Evolutionary conservation across 2,329 filamentous ascomycete genomes (phyloP).

Genomic region (Phialocephala sp.): DNA sequence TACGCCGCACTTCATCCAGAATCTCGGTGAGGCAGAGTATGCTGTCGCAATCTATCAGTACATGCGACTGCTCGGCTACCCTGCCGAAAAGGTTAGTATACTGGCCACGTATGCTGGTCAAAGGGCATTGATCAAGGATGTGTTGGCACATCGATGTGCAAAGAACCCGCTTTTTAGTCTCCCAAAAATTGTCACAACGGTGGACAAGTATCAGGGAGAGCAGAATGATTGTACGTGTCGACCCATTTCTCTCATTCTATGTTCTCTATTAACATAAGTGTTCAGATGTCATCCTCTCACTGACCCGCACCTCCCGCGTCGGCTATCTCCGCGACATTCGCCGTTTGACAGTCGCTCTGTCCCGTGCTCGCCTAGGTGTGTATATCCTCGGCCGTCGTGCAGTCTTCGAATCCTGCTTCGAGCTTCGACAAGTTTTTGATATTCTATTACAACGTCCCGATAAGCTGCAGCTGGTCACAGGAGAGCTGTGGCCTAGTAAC

Average conservation of each 20-base stretch:
- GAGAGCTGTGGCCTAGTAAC: conserved; percentile 81
- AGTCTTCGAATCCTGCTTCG: conserved; percentile 87
- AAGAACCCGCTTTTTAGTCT: conserved; percentile 85
- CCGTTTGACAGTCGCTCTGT: conserved; percentile 91
- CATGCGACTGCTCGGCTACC: conserved; percentile 94
- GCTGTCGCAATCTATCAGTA: conserved; percentile 95
- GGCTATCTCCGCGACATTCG: conserved; percentile 94
- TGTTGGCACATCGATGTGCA: conserved; percentile 81
- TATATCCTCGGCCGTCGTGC: conserved; percentile 89
- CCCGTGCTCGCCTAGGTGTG: conserved; percentile 86
- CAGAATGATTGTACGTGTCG: conserved; percentile 90
- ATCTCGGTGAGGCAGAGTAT: conserved; percentile 96
- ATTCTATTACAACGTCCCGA: conserved; percentile 77
- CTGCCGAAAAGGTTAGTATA: conserved; percentile 75
- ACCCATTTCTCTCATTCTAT: background rate
- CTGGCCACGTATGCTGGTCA: conserved; percentile 95
- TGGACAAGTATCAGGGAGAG: conserved; percentile 99
- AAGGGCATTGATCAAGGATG: conserved; percentile 84
- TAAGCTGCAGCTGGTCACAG: conserved; percentile 80
- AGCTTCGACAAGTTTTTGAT: conserved; percentile 86
- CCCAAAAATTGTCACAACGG: conserved; percentile 88
- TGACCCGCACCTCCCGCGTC: conserved; percentile 85
- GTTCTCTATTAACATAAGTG: conserved; percentile 22
- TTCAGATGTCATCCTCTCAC: conserved; percentile 87
- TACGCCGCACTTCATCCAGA: conserved; percentile 93